Evolutionary conservation across 257 asterid genomes (phyloP).

Genomic region (Asclepias syriaca): DNA sequence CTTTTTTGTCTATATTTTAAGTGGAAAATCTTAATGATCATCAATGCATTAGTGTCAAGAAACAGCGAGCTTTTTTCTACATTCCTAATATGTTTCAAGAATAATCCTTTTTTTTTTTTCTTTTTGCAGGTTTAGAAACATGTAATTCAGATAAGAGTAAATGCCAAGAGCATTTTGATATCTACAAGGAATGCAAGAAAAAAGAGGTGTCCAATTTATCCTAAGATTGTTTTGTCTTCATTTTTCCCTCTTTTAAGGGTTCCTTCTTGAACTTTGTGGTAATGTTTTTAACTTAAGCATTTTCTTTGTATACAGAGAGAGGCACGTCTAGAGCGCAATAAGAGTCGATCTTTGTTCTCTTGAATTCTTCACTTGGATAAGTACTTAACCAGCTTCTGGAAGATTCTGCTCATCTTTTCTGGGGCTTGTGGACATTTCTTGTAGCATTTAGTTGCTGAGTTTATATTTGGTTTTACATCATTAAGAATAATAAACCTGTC

Average conservation of each 20-base stretch:
- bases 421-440: background rate
- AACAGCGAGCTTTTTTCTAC: background rate
- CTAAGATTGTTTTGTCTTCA: background rate
- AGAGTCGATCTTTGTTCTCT: constrained; percentile 67
- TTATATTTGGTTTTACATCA: background rate
- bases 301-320: constrained; percentile 60
- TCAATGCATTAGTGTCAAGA: background rate
- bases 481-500: background rate
- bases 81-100: constrained; percentile 5
- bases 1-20: background rate
- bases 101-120: too few species aligned
- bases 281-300: background rate
- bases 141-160: constrained; percentile 65
- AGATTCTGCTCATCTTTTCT: background rate
- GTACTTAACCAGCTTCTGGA: constrained; percentile 8
- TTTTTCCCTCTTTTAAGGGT: background rate
- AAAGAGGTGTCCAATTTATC: constrained; percentile 53
- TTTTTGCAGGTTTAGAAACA: constrained; percentile 63
- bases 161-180: constrained; percentile 86
- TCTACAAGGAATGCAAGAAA: constrained; percentile 92
- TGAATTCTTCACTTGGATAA: constrained; percentile 26
- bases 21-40: background rate
- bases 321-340: constrained; percentile 89
- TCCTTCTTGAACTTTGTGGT: background rate
- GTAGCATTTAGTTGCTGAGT: constrained; percentile 3